Percentiles rank a stretch among this genome's conserved stretches.
Conservation (phyloP, 2,329 filamentous ascomycete species). For the Mariannaea sp. region DNA sequence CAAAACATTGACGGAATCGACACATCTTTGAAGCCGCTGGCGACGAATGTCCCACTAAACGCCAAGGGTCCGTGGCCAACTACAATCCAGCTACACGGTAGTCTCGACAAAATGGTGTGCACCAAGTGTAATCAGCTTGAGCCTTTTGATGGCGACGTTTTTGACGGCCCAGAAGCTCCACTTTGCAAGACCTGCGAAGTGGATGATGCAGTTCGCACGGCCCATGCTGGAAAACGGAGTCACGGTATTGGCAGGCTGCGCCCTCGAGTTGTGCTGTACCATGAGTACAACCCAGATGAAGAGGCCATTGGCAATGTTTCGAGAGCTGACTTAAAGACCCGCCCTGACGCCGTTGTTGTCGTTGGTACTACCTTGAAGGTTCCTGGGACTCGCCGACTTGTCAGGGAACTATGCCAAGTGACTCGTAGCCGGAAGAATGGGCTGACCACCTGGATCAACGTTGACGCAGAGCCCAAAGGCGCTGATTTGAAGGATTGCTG, state of each 20-base stretch:
- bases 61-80: conserved; percentile 88
- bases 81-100: conserved; percentile 92
- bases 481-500: conserved; percentile 90
- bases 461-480: conserved; percentile 80
- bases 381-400: conserved; percentile 86
- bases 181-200: conserved; percentile 75
- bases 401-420: conserved; percentile 86
- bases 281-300: conserved; percentile 94
- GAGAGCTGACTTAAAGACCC: conserved; percentile 78
- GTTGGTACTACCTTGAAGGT: conserved; percentile 96
- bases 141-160: conserved; percentile 77
- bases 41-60: conserved; percentile 79
- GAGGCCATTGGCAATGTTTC: conserved; percentile 94
- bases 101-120: conserved; percentile 94
- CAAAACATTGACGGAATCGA: conserved; percentile 98
- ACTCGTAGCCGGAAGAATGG: conserved; percentile 84
- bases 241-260: conserved; percentile 90
- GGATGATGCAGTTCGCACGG: conserved; percentile 76
- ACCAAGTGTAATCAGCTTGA: conserved; percentile 84
- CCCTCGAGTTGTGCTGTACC: conserved; percentile 94
- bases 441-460: conserved; percentile 92
- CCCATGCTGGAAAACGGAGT: conserved; percentile 81
- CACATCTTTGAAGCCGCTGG: conserved; percentile 77
- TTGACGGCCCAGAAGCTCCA: conserved; percentile 83
- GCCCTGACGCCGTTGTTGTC: conserved; percentile 91